Conservation (phyloP, 2,329 filamentous ascomycete genomes). For the Stemphylium lycopersici region DNA sequence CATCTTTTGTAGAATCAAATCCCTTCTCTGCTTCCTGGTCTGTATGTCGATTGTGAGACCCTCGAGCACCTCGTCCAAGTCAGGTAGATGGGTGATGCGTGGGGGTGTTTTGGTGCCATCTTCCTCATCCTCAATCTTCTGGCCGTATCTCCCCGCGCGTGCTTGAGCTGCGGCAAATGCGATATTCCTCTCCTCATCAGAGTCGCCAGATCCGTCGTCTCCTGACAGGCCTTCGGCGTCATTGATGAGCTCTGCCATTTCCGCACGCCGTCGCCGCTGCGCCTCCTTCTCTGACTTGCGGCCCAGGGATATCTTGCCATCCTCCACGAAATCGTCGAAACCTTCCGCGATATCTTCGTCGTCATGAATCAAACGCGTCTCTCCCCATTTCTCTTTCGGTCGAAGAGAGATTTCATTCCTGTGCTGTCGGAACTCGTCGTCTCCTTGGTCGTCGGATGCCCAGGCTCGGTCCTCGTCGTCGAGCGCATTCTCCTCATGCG, state of each 20-base stretch:
- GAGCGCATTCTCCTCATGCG: conserved; percentile 69
- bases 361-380: conserved; percentile 78
- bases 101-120: conserved; percentile 66
- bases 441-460: conserved; percentile 48
- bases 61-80: conserved; percentile 70
- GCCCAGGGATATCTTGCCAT: conserved; percentile 79
- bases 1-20: conserved; percentile 66
- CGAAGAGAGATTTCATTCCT: conserved; percentile 56
- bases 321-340: conserved; percentile 89
- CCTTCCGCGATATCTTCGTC: conserved; percentile 94
- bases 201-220: conserved; percentile 73
- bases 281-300: conserved; percentile 78
- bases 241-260: conserved; percentile 84
- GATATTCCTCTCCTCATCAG: conserved; percentile 67
- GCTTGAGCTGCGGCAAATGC: conserved; percentile 90
- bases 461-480: conserved; percentile 54
- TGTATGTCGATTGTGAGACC: conserved; percentile 66
- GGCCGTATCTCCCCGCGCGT: conserved; percentile 79
- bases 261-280: conserved; percentile 67
- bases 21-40: conserved; percentile 65
- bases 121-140: conserved; percentile 53
- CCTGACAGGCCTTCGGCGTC: conserved; percentile 73
- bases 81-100: conserved; percentile 78
- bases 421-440: conserved; percentile 48
- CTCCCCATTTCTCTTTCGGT: conserved; percentile 65